A percentile compares a stretch with the other conserved stretches of the same genome.
Evolutionary conservation across 306 rosid genomes (phyloP).

Genomic region (Phaseolus lunatus): DNA sequence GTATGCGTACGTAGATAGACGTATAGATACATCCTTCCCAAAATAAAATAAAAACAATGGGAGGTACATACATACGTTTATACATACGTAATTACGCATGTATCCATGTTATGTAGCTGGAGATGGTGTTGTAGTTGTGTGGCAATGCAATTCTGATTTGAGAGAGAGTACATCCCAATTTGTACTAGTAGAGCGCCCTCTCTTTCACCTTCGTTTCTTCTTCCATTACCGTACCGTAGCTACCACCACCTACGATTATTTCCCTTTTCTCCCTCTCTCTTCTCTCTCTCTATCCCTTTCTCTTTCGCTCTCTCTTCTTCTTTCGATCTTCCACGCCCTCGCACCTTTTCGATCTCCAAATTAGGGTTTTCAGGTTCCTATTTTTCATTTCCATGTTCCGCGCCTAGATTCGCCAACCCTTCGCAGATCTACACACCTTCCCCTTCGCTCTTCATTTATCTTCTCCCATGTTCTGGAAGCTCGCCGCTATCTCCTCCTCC

Average conservation of each 20-base stretch:
- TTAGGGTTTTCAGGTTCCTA: conserved; percentile 19
- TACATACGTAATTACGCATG: background rate
- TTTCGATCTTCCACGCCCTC: background rate
- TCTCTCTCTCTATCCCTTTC: background rate
- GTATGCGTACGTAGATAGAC: background rate
- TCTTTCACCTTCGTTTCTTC: background rate
- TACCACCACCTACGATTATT: conserved; percentile 15
- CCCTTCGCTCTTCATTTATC: background rate
- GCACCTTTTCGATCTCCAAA: conserved; percentile 6
- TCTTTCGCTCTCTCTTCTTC: background rate
- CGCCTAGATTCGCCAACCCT: conserved; percentile 9
- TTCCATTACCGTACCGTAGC: conserved; percentile 3
- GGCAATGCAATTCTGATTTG: conserved; percentile 36
- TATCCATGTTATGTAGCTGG: background rate
- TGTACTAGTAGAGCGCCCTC: conserved; percentile 36
- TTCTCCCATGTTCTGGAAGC: conserved; percentile 94
- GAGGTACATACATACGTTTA: background rate
- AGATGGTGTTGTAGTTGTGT: background rate
- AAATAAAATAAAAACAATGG: background rate
- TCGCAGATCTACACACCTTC: conserved; percentile 9
- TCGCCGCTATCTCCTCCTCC: conserved; percentile 82
- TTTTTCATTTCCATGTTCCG: background rate
- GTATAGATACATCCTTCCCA: background rate
- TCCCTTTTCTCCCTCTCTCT: conserved; percentile 27
- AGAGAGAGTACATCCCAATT: conserved; percentile 27